phyloP scores from a whole-genome alignment of 345 rosid genomes.

The Citropsis articulata region DNA sequence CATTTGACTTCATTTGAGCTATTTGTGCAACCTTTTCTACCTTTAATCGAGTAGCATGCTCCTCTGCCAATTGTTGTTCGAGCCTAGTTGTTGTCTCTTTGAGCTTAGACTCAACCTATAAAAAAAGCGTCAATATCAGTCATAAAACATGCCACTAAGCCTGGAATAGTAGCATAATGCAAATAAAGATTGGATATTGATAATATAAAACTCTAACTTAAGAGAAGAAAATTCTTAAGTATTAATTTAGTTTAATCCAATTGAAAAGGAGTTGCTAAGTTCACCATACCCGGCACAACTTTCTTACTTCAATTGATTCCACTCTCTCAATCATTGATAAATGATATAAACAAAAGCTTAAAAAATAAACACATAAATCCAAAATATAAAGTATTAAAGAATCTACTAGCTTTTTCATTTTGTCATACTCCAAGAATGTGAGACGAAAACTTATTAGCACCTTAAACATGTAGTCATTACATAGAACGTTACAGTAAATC shows the following conservation, averaged over 20 bases:
- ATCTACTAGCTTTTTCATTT: background rate
- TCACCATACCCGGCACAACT: no score
- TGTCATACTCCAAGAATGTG: background rate
- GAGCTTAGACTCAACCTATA: conserved; percentile 77
- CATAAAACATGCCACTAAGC: background rate
- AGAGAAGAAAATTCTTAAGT: background rate
- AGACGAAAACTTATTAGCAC: background rate
- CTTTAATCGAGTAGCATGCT: conserved; percentile 69
- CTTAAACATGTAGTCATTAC: background rate
- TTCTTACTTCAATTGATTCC: background rate
- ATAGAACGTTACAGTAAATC: background rate
- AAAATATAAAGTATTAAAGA: background rate
- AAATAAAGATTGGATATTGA: background rate
- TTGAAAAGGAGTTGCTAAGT: background rate
- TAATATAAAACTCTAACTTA: background rate
- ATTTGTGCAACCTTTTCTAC: conserved; percentile 57
- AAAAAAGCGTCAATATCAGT: background rate
- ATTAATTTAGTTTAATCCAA: background rate
- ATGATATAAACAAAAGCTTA: background rate
- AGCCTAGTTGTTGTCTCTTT: conserved; percentile 60
- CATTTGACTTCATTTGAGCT: conserved; percentile 64
- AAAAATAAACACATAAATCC: background rate
- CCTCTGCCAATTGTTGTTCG: conserved; percentile 70
- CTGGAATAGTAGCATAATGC: background rate
- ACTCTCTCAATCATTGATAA: background rate